Base-by-base conservation (phyloP, 805 yeast genomes). In the Candida khao-thaluensis region DNA sequence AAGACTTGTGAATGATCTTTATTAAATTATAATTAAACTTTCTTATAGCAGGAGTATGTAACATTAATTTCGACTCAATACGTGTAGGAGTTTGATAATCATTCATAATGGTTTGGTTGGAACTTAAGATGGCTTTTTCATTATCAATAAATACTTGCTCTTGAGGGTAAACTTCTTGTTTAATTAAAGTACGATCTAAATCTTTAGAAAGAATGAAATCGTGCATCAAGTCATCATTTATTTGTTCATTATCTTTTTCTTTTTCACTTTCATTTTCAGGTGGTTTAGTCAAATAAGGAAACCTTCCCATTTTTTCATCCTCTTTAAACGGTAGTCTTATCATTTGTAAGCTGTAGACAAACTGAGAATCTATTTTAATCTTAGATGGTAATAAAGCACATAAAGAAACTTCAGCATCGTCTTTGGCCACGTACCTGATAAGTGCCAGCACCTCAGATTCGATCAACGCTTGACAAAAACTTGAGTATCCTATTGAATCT, bases 311-410 rank as follows among this genome's bases (percentile, higher is more conserved):
- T 48, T 77, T 76, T 45, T 79, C 83, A 56, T 89, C 96, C 47
- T 86, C 95, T 30, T 74, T 72, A 57, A 76, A 85, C 1, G 96
- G 93, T 9, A 88, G 54, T 32, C 81, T 64, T 9, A 71, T 70
- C 46, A 81, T 54, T 1, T 74, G 60, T 38, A 86, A 69, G 0
- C 72, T 69, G 42, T 74, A 64, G 14, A 54, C 44, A 40, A 32
- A 44, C 3, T 33, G 31, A 5, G 28, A 26, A 4, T 34, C 40
- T 3, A 38, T 25, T 15, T 30, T 36, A 7, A 47, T 17, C 29
- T 38, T 40, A 2, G 39, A 21, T 12, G 93, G 95, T 10, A 70
- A 60, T 46, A 83, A 59, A 2, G 72, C 80, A 40, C 79, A 81
- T 20, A 74, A 49, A 17, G 60, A 61, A 4, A 80, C 74, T 27